A percentile compares a stretch with the other conserved stretches of the same genome.
Evolutionary conservation across 2,329 filamentous ascomycete species (phyloP).

Genomic region (Phyllosticta citrichinensis): DNA sequence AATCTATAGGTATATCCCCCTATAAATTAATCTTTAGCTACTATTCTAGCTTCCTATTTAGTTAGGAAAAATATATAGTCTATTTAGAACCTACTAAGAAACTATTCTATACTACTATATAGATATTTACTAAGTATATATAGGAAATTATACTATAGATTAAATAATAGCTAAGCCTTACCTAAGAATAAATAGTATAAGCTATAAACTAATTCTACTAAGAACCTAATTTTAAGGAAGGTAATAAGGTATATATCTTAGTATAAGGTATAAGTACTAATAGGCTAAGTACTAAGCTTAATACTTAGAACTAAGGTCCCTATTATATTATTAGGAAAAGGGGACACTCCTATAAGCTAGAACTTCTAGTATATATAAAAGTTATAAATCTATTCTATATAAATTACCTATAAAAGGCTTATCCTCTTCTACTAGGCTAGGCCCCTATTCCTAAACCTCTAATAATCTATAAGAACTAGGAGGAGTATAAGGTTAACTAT

Average conservation of each 20-base stretch:
- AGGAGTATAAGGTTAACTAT: not conserved
- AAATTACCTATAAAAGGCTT: not conserved
- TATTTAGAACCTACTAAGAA: not conserved
- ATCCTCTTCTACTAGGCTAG: not conserved
- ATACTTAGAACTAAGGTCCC: not conserved
- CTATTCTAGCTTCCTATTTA: not conserved
- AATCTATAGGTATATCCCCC: not conserved
- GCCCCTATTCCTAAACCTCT: not conserved
- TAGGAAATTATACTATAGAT: not conserved
- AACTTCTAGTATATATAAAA: not conserved
- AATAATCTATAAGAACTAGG: not conserved
- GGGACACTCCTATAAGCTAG: not conserved
- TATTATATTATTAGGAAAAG: not conserved
- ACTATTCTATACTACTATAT: not conserved
- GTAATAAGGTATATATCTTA: not conserved
- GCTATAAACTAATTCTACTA: not conserved
- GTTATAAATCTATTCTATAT: not conserved
- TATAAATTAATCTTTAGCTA: not conserved
- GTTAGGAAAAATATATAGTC: not conserved
- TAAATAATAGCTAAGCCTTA: not conserved
- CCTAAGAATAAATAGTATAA: not conserved
- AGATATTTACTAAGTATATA: not conserved
- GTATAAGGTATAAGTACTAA: not conserved
- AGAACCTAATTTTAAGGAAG: not conserved
- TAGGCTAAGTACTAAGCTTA: not conserved